Evolutionary conservation across 352 stramenopile genomes (phyloP), one percentile per base, ranked within the genome.

Genomic region (Phytophthora constricta): DNA sequence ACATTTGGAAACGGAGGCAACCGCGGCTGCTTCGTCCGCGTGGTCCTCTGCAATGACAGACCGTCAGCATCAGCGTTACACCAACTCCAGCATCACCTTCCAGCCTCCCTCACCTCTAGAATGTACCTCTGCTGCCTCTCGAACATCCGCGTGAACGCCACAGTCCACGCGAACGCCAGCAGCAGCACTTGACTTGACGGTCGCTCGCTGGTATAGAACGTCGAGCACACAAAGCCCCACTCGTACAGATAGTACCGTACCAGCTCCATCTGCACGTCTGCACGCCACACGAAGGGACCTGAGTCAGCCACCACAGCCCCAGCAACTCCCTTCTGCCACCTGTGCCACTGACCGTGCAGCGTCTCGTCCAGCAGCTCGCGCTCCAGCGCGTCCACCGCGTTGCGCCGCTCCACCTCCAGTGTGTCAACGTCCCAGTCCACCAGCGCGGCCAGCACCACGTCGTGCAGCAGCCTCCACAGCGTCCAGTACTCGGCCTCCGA

Each of bases 371-470:
- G 13, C 0, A 87, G 57, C 8, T 31, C 45, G 4, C 2, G 33
- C 9, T 83, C 63, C 14, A 84, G 51, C 14, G 17, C 46, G 9
- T 68, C 45, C 1, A 5, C 11, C 0, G 62, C 19, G 23, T 84
- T 79, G 13, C 73, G 41, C 8, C 22, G 49, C 58, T 65, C 55
- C 56, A 93, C 70, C 20, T 79, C 78, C 34, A 70, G 54, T 4
- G 20, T 23, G 41, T 90, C 81, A 31, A 89, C 62, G 16, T 85
- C 56, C 67, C 90, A 92, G 41, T 90, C 77, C 2, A 72, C 63
- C n/a, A 93, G 54, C 17, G 84, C 63, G 5, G 90, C 68, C 19
- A 91, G 56, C 58, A 90, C 77, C 51, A 94, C 31, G 53, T 94
- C 86, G 48, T 92, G 72, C 49, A 94, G 59, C 20, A 86, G 55